Percentiles rank a stretch among this genome's conserved stretches.
Evolutionary conservation across 2,329 filamentous ascomycete genomes (phyloP).

Genomic region (Neophaeococcomyces mojaviensis): DNA sequence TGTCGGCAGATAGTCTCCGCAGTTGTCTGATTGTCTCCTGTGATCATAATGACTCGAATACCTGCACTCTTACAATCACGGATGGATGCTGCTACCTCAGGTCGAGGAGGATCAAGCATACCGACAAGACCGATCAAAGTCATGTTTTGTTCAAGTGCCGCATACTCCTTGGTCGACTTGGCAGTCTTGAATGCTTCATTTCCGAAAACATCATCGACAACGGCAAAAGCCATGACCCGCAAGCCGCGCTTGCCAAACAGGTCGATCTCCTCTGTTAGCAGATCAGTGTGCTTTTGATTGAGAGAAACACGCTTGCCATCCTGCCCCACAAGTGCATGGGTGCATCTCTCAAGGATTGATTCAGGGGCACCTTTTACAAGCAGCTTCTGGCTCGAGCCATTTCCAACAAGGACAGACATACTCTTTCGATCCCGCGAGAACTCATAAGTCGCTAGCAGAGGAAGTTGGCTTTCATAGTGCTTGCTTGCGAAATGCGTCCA

Average conservation of each 20-base stretch:
- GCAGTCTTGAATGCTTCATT: slow-evolving; percentile 66
- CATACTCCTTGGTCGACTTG: slow-evolving; percentile 76
- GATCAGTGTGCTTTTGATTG: slow-evolving; percentile 57
- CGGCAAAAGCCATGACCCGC: slow-evolving; percentile 88
- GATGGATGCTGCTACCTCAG: slow-evolving; percentile 81
- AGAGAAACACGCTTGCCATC: slow-evolving; percentile 71
- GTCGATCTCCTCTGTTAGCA: slow-evolving; percentile 71
- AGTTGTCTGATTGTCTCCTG: slow-evolving; percentile 94
- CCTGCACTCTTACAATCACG: slow-evolving; percentile 84
- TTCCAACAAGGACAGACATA: slow-evolving; percentile 89
- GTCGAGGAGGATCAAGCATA: slow-evolving; percentile 93
- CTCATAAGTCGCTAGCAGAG: slow-evolving; percentile 79
- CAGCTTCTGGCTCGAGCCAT: slow-evolving; percentile 64
- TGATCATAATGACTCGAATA: slow-evolving; percentile 96
- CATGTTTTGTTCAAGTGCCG: slow-evolving; percentile 83
- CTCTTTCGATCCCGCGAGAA: slow-evolving; percentile 98
- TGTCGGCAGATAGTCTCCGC: slow-evolving; percentile 96
- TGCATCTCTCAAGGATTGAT: slow-evolving; percentile 86
- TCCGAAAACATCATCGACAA: slow-evolving; percentile 64
- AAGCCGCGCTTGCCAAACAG: slow-evolving; percentile 89
- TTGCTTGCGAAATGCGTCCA: slow-evolving; percentile 74
- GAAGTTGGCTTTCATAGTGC: slow-evolving; percentile 70
- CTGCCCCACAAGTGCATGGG: slow-evolving; percentile 67
- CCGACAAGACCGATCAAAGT: slow-evolving; percentile 88
- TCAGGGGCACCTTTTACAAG: slow-evolving; percentile 96